These are phyloP conservation scores for Leishmania guyanensis DNA, from an alignment of 208 protist genomes.

Conservation along the genomic window DNA sequence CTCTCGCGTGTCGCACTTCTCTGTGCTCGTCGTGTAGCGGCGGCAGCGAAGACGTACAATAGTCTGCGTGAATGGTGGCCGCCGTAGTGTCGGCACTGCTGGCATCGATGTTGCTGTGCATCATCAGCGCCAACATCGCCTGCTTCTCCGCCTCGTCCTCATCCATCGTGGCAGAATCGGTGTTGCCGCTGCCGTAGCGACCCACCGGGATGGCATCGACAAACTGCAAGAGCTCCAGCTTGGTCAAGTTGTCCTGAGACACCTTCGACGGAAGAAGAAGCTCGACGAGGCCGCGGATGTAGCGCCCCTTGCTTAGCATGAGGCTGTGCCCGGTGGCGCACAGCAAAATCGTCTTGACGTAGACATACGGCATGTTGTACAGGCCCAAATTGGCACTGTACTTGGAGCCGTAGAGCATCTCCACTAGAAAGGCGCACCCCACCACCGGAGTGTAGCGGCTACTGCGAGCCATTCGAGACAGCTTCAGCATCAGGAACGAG, in stretches of 20 bases:
- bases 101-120: background rate
- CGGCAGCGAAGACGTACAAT: background rate
- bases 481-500: constrained; percentile 15
- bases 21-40: background rate
- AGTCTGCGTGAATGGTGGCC: background rate
- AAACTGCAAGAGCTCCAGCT: constrained; percentile 70
- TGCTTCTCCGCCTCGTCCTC: constrained; percentile 19
- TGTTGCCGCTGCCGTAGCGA: background rate
- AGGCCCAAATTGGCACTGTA: constrained; percentile 72
- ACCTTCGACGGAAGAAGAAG: constrained; percentile 46
- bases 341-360: constrained; percentile 77
- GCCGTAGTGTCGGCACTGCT: background rate
- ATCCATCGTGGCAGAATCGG: background rate
- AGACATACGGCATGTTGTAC: constrained; percentile 70
- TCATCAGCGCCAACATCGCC: background rate
- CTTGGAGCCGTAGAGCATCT: constrained; percentile 80
- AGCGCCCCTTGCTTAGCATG: constrained; percentile 38
- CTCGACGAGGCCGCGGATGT: constrained; percentile 69
- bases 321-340: constrained; percentile 47
- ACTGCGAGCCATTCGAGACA: constrained; percentile 12
- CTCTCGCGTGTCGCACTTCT: too few species aligned
- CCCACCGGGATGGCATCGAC: constrained; percentile 51
- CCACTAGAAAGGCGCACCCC: constrained; percentile 61
- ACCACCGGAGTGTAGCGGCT: constrained; percentile 65
- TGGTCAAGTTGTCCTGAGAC: constrained; percentile 47